Conservation (phyloP, 2,329 filamentous ascomycete species). For the Aureobasidium subglaciale region DNA sequence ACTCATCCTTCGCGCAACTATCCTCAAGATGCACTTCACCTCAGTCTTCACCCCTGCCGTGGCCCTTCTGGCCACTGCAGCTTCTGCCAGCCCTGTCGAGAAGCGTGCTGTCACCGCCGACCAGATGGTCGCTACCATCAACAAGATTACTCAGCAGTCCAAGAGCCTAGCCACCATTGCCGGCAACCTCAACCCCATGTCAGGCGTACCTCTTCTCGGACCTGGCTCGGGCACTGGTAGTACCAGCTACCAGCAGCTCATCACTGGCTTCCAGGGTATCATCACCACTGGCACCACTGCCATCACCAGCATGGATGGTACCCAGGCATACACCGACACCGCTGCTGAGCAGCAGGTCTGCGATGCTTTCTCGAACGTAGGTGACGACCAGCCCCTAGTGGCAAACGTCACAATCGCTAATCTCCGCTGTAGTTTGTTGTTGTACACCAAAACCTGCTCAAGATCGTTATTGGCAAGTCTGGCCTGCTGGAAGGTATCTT, state of each 20-base stretch:
- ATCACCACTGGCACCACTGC: slow-evolving; percentile 20
- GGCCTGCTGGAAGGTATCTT: slow-evolving; percentile 24
- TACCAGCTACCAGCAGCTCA: slow-evolving; percentile 22
- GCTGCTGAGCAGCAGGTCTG: slow-evolving; percentile 19
- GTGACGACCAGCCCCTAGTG: too few relatives aligned
- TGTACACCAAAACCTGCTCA: slow-evolving; percentile 29
- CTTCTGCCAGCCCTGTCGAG: slow-evolving; percentile 4
- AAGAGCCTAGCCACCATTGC: slow-evolving; percentile 7
- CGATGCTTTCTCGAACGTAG: slow-evolving; percentile 25
- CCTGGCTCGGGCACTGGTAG: neutral
- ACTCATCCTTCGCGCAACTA: neutral
- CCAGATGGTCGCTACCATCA: slow-evolving; percentile 14
- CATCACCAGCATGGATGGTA: slow-evolving; percentile 20
- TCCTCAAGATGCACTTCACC: neutral
- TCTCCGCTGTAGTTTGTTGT: slow-evolving; percentile 22
- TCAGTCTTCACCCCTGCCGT: neutral
- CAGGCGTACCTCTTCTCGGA: neutral
- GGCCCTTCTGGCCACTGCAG: neutral
- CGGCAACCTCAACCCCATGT: slow-evolving; percentile 1
- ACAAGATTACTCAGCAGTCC: slow-evolving; percentile 15
- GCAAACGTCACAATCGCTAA: too few relatives aligned
- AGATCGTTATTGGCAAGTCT: slow-evolving; percentile 32
- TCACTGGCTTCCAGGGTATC: slow-evolving; percentile 28
- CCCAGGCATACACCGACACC: slow-evolving; percentile 13
- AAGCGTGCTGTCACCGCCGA: slow-evolving; percentile 13